Conservation (phyloP, 2,329 filamentous ascomycete genomes). For the Neonectria coccinea region DNA sequence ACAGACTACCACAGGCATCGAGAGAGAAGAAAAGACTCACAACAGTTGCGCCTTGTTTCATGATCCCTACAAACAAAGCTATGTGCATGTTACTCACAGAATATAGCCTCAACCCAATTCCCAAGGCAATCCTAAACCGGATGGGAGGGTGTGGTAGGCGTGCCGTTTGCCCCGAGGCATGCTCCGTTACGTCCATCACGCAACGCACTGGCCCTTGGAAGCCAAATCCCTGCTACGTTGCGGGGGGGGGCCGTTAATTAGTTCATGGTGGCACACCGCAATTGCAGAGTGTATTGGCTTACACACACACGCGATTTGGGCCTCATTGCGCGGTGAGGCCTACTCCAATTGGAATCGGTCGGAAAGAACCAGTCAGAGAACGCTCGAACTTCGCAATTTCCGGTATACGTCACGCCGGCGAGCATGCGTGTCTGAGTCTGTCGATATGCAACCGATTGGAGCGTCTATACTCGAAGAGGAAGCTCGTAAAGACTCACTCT, state of each 20-base stretch:
- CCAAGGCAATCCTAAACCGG: slow-evolving; percentile 3
- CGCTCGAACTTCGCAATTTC: not conserved
- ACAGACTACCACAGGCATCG: not conserved
- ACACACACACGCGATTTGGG: not conserved
- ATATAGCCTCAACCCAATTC: not conserved
- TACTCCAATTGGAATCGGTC: not conserved
- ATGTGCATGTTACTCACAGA: slow-evolving; percentile 5
- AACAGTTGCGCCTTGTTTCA: slow-evolving; percentile 4
- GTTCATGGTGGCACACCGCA: slow-evolving; percentile 1
- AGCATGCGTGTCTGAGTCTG: slow-evolving; percentile 11
- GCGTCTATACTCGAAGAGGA: slow-evolving; percentile 38
- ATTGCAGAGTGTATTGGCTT: not conserved
- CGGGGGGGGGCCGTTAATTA: not conserved
- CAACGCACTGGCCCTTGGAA: not conserved
- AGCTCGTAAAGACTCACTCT: slow-evolving; percentile 19
- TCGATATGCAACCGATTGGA: slow-evolving; percentile 8
- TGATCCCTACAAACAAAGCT: slow-evolving; percentile 2
- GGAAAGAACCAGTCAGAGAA: not conserved
- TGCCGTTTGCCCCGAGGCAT: not conserved
- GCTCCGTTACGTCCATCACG: not conserved
- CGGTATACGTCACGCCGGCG: slow-evolving; percentile 13
- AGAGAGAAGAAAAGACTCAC: not conserved
- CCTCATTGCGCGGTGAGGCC: not conserved
- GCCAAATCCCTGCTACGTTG: not conserved
- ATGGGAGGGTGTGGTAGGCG: not conserved